Conservation (phyloP, 768 basidiomycete species). For the Pholiota conissans region DNA sequence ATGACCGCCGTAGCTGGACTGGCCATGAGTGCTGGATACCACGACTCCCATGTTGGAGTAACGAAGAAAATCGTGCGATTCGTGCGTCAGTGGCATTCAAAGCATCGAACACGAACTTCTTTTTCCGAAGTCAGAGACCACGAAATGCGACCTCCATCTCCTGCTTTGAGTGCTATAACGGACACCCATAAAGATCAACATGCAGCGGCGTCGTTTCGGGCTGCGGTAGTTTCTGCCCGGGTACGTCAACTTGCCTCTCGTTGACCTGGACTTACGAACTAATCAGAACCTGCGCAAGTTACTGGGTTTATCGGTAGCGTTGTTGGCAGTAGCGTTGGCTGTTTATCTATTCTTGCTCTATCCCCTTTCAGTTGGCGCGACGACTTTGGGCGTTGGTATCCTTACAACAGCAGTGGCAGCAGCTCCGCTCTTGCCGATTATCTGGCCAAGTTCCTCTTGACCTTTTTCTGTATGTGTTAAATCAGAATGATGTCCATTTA, state of each 20-base stretch:
- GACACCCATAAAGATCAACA: not conserved
- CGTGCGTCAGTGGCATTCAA: conserved; percentile 1
- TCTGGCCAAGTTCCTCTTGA: no score
- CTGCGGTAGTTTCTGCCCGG: conserved; percentile 3
- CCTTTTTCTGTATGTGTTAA: no score
- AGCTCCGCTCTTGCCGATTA: not conserved
- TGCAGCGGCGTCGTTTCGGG: conserved; percentile 1
- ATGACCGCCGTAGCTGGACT: conserved; percentile 6
- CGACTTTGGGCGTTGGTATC: not conserved
- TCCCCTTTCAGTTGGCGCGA: not conserved
- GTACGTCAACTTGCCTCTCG: not conserved
- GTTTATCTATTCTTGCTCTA: conserved; percentile 4
- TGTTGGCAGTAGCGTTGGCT: not conserved
- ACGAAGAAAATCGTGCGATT: conserved; percentile 1
- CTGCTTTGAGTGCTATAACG: conserved; percentile 1
- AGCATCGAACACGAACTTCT: not conserved
- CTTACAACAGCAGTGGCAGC: conserved; percentile 1
- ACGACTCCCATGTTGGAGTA: conserved; percentile 1
- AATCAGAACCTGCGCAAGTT: not conserved
- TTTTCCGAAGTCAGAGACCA: not conserved
- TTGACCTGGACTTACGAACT: not conserved
- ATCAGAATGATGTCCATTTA: no score
- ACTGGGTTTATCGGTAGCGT: conserved; percentile 1
- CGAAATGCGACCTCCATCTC: not conserved
- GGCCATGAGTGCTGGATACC: conserved; percentile 3